Conservation (phyloP, 306 rosid species). For the Purshia tridentata region DNA sequence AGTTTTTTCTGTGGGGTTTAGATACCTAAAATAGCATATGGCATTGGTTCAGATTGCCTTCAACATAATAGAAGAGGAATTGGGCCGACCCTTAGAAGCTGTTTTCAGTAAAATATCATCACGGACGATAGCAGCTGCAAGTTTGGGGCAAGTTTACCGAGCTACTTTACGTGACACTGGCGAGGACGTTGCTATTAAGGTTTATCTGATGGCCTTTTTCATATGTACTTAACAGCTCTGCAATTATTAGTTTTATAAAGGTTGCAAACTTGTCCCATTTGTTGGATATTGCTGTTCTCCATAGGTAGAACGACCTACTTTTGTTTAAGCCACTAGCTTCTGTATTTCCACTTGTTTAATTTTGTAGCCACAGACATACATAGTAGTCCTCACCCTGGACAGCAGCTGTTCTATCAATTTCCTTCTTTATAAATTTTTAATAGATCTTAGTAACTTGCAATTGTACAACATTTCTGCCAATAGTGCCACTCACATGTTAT, state of each 20-base stretch:
- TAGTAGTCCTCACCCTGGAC: too few species aligned
- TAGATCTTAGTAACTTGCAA: too few species aligned
- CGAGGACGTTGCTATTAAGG: constrained; percentile 98
- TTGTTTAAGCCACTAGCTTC: too few species aligned
- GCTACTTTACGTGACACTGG: constrained; percentile 91
- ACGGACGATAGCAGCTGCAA: constrained; percentile 94
- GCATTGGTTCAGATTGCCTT: constrained; percentile 69
- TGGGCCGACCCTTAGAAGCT: constrained; percentile 93
- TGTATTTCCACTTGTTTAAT: too few species aligned
- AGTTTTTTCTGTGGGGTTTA: constrained; percentile 17
- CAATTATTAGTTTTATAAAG: neutral
- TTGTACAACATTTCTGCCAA: too few species aligned
- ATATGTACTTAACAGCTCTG: constrained; percentile 5
- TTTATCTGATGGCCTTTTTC: constrained; percentile 13
- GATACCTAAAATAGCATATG: constrained; percentile 16
- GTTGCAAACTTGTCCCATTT: too few species aligned
- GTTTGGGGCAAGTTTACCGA: constrained; percentile 98
- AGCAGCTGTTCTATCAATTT: too few species aligned
- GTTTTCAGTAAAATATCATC: constrained; percentile 87
- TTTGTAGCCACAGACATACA: too few species aligned
- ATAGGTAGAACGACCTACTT: too few species aligned
- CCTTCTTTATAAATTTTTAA: too few species aligned
- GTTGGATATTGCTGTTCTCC: too few species aligned
- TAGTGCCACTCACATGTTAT: too few species aligned
- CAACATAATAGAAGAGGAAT: constrained; percentile 84